phyloP scores from a whole-genome alignment of 352 stramenopile species.

The Albugo laibachii region DNA sequence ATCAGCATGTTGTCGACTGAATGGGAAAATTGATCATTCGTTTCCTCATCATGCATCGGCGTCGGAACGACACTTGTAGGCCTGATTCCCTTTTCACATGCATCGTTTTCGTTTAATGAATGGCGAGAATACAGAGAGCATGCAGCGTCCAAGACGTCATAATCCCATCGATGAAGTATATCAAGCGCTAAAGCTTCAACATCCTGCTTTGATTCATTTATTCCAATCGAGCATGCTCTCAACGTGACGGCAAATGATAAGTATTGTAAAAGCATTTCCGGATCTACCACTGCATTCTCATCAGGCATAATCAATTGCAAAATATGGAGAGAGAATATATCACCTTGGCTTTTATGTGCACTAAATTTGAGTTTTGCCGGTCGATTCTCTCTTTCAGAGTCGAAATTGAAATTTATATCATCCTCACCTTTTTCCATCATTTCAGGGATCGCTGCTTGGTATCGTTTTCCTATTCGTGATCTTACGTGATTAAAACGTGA shows the following conservation, averaged over 20 bases:
- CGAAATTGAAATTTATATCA: constrained; percentile 11
- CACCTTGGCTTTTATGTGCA: constrained; percentile 1
- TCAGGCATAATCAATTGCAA: neutral
- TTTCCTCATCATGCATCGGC: too few relatives aligned
- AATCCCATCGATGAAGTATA: constrained; percentile 64
- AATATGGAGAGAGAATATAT: neutral
- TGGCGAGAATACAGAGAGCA: constrained; percentile 67
- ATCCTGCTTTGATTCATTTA: constrained; percentile 64
- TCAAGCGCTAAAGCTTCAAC: constrained; percentile 45
- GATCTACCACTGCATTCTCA: constrained; percentile 18
- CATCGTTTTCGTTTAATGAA: constrained; percentile 4
- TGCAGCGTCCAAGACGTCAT: constrained; percentile 53
- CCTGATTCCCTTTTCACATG: too few relatives aligned
- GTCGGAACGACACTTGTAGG: too few relatives aligned
- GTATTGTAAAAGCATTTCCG: constrained; percentile 50
- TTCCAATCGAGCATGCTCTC: constrained; percentile 29
- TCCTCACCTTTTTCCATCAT: constrained; percentile 13
- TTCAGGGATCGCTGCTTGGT: constrained; percentile 49
- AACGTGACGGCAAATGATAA: constrained; percentile 51
- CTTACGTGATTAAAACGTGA: too few relatives aligned
- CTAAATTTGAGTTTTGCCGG: neutral
- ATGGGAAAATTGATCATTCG: too few relatives aligned
- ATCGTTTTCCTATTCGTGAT: constrained; percentile 62
- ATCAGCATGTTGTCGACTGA: too few relatives aligned
- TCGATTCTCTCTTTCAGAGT: neutral